Percentiles rank a stretch among this genome's conserved stretches.
These are phyloP conservation scores for Trametes gibbosa DNA, from an alignment of 768 basidiomycete genomes.

Conservation along the genomic window DNA sequence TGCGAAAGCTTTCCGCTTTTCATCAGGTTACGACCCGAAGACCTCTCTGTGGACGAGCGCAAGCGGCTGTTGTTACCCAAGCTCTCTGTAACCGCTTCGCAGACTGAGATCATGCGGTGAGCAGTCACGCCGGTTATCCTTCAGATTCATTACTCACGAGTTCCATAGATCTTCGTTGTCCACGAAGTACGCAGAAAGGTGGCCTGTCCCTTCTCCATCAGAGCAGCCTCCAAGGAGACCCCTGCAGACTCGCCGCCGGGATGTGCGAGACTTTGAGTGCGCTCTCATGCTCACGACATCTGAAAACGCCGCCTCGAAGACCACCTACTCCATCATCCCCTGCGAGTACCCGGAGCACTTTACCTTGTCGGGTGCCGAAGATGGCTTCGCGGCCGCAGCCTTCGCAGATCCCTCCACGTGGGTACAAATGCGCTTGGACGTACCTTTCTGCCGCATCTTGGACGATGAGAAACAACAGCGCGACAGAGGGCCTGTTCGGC, in stretches of 20 bases:
- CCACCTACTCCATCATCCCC: constrained; percentile 51
- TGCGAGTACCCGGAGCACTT: constrained; percentile 45
- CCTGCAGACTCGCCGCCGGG: constrained; percentile 52
- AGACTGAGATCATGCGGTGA: constrained; percentile 67
- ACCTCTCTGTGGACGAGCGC: constrained; percentile 47
- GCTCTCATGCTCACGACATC: constrained; percentile 33
- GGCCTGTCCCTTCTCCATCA: constrained; percentile 53
- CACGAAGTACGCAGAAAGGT: constrained; percentile 40
- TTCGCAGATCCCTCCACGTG: constrained; percentile 38
- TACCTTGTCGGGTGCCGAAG: constrained; percentile 41
- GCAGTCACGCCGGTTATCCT: constrained; percentile 20
- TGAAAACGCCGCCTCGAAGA: constrained; percentile 32
- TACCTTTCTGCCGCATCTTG: constrained; percentile 45
- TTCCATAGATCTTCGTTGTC: constrained; percentile 41
- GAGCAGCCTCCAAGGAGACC: constrained; percentile 65
- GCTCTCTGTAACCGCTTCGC: constrained; percentile 56
- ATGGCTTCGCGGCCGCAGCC: constrained; percentile 40
- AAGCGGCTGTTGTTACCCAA: constrained; percentile 54
- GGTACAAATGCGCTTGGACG: constrained; percentile 54
- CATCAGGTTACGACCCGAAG: constrained; percentile 58
- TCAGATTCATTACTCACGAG: background rate
- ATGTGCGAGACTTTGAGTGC: constrained; percentile 45
- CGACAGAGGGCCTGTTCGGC: constrained; percentile 40
- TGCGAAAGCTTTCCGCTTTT: constrained; percentile 51
- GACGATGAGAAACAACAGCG: constrained; percentile 7